Evolutionary conservation across 2,329 filamentous ascomycete species (phyloP).

Genomic region (Pseudogymnoascus sp.): DNA sequence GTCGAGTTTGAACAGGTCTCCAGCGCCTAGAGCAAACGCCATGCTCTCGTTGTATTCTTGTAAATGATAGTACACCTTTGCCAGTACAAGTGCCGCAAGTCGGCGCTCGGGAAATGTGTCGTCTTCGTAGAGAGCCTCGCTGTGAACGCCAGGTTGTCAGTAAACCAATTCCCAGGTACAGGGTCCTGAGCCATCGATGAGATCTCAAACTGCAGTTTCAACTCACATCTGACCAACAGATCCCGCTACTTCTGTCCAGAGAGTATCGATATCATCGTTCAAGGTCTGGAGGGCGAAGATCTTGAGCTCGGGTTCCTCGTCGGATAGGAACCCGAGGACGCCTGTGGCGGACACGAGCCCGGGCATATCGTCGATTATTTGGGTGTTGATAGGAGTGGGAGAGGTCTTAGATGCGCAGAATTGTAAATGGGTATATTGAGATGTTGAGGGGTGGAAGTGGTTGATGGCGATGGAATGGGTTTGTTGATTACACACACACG

Average conservation of each 20-base stretch:
- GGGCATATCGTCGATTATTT: slow-evolving; percentile 55
- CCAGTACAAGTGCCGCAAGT: slow-evolving; percentile 85
- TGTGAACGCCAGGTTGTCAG: slow-evolving; percentile 33
- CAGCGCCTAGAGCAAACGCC: slow-evolving; percentile 91
- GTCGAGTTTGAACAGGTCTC: slow-evolving; percentile 90
- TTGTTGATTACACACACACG: slow-evolving; percentile 7
- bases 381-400: slow-evolving; percentile 8
- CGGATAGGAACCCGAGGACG: slow-evolving; percentile 88
- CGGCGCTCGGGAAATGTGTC: slow-evolving; percentile 88
- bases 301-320: slow-evolving; percentile 89
- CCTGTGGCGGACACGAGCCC: slow-evolving; percentile 90
- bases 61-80: slow-evolving; percentile 98
- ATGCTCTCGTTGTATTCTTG: slow-evolving; percentile 99
- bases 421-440: neutral
- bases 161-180: neutral
- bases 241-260: slow-evolving; percentile 95
- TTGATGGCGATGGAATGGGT: slow-evolving; percentile 9
- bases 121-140: slow-evolving; percentile 96
- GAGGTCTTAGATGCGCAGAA: neutral
- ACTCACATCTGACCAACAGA: slow-evolving; percentile 88
- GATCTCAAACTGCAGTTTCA: slow-evolving; percentile 1
- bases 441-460: neutral
- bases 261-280: slow-evolving; percentile 91
- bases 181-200: neutral
- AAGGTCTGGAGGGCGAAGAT: slow-evolving; percentile 91